phyloP scores from a whole-genome alignment of 257 asterid genomes.

The Paraleonurus japonicus region DNA sequence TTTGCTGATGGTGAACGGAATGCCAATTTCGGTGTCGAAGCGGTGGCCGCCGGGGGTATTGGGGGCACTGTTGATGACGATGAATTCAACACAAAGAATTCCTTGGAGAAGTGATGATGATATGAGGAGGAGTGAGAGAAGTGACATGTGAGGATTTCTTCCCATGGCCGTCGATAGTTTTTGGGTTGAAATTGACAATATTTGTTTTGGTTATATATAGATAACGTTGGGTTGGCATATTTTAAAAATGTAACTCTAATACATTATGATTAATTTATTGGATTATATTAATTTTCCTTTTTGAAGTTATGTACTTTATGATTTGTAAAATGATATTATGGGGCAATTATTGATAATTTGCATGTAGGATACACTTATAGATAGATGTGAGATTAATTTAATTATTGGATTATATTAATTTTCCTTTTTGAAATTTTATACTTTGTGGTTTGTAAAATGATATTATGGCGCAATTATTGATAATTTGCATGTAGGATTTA shows the following conservation, averaged over 20 bases:
- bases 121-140: not conserved
- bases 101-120: not conserved
- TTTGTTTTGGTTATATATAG: not conserved
- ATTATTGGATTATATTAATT: too few species aligned
- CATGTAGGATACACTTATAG: too few species aligned
- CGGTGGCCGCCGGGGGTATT: constrained; percentile 21
- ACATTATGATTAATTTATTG: too few species aligned
- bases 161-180: not conserved
- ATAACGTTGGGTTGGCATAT: not conserved
- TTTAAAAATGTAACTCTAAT: too few species aligned
- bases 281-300: too few species aligned
- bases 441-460: too few species aligned
- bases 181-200: not conserved
- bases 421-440: too few species aligned
- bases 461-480: too few species aligned
- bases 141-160: not conserved
- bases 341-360: too few species aligned
- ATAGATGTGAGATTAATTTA: too few species aligned
- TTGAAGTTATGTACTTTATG: not conserved
- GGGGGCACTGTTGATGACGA: constrained; percentile 12
- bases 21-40: constrained; percentile 25
- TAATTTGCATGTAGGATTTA: too few species aligned
- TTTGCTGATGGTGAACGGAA: not conserved
- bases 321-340: too few species aligned
- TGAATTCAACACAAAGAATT: not conserved